Evolutionary conservation across 495 filamentous ascomycete species (phyloP).

Genomic region (Lophiostoma macrostomum): DNA sequence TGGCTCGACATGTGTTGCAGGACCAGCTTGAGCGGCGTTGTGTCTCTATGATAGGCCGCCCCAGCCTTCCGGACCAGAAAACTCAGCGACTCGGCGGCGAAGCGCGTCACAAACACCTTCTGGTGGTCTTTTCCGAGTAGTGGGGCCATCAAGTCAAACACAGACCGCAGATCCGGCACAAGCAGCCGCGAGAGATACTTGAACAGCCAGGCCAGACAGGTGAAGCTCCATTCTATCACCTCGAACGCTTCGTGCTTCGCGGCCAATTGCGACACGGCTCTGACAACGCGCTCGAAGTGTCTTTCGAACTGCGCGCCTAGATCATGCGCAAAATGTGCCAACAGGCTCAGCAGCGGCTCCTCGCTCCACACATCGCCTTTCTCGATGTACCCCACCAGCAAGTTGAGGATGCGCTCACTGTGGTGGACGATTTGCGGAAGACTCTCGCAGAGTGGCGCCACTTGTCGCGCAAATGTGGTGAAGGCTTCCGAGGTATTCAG

Average conservation of each 20-base stretch:
- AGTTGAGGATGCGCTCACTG: constrained; percentile 75
- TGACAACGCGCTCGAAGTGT: constrained; percentile 70
- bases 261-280: constrained; percentile 62
- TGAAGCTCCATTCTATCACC: constrained; percentile 95
- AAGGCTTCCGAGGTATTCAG: constrained; percentile 83
- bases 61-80: constrained; percentile 89
- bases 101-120: constrained; percentile 79
- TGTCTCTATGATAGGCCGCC: constrained; percentile 66
- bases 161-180: constrained; percentile 77
- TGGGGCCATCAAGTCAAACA: constrained; percentile 77
- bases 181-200: constrained; percentile 89
- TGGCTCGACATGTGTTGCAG: constrained; percentile 67
- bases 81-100: constrained; percentile 91
- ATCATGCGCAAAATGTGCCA: constrained; percentile 90
- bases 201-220: constrained; percentile 89
- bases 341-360: constrained; percentile 78
- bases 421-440: constrained; percentile 88
- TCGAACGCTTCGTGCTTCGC: constrained; percentile 65
- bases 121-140: constrained; percentile 79
- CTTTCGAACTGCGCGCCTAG: constrained; percentile 84
- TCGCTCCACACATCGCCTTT: constrained; percentile 69
- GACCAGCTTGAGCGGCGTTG: constrained; percentile 61
- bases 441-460: constrained; percentile 76
- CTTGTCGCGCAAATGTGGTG: constrained; percentile 66
- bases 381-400: constrained; percentile 74